A percentile compares a stretch with the other conserved stretches of the same genome.
Conservation (phyloP, 768 basidiomycete genomes). For the Favolaschia claudopus region DNA sequence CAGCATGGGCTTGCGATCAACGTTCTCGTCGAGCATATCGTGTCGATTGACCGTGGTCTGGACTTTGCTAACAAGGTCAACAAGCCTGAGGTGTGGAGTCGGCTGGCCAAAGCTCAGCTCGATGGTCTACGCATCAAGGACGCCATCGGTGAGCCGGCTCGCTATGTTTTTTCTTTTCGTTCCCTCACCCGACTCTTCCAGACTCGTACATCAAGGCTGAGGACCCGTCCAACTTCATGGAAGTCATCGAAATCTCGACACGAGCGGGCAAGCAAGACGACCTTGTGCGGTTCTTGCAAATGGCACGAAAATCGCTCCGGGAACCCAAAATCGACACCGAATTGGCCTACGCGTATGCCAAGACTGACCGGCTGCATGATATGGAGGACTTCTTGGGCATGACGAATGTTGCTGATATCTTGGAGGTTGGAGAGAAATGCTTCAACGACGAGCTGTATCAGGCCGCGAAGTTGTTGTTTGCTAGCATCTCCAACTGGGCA, state of each 20-base stretch:
- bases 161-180: neutral
- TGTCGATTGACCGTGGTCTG: conserved; percentile 94
- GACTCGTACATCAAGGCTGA: conserved; percentile 99
- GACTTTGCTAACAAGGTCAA: conserved; percentile 98
- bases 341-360: conserved; percentile 97
- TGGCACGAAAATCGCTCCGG: conserved; percentile 96
- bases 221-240: conserved; percentile 91
- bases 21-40: conserved; percentile 97
- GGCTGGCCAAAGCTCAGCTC: conserved; percentile 97
- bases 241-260: conserved; percentile 95
- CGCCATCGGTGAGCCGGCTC: conserved; percentile 77
- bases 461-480: conserved; percentile 94
- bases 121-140: conserved; percentile 99
- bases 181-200: conserved; percentile 32
- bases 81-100: conserved; percentile 95
- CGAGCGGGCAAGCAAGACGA: conserved; percentile 93
- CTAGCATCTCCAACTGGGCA: conserved; percentile 99
- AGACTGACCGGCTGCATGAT: conserved; percentile 96
- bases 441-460: conserved; percentile 99
- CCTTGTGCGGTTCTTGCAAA: conserved; percentile 95
- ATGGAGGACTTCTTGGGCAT: conserved; percentile 99
- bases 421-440: conserved; percentile 98
- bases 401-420: conserved; percentile 97
- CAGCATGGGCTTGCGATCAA: conserved; percentile 96
- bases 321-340: conserved; percentile 99